Conservation (phyloP, 208 protist species). For the Trypanosomatidae sp. region DNA sequence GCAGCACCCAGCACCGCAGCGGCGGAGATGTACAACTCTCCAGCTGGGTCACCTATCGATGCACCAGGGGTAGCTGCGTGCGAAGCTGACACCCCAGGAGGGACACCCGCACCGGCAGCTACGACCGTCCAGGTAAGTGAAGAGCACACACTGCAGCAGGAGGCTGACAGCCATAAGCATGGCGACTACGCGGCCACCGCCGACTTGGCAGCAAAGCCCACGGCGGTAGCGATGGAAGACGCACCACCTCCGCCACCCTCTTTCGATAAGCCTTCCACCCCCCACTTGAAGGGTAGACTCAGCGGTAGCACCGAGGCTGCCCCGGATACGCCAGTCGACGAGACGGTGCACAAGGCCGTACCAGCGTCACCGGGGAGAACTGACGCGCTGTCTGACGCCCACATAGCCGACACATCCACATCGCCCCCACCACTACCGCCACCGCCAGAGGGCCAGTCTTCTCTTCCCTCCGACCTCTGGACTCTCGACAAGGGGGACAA, state of each 20-base stretch:
- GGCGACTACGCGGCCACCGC: neutral
- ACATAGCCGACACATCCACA: neutral
- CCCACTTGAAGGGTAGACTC: neutral
- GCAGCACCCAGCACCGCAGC: neutral
- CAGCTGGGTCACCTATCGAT: neutral
- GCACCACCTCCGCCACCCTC: neutral
- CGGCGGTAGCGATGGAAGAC: neutral
- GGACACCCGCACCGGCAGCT: neutral
- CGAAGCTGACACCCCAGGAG: neutral
- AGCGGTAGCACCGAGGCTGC: neutral
- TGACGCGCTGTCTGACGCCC: neutral
- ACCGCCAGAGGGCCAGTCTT: neutral
- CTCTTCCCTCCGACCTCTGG: constrained; percentile 11
- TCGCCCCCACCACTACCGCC: neutral
- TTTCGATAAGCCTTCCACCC: neutral
- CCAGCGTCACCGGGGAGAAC: neutral
- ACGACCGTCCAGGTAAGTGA: neutral
- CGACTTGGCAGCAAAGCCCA: neutral
- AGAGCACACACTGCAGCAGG: neutral
- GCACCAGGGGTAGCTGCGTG: neutral
- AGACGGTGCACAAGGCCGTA: neutral
- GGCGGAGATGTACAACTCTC: neutral
- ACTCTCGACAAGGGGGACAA: constrained; percentile 19
- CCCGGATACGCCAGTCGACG: neutral
- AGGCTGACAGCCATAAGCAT: neutral